Evolutionary conservation across 1,284 basidiomycete genomes (phyloP).

Genomic region (Heterobasidion occidentale): DNA sequence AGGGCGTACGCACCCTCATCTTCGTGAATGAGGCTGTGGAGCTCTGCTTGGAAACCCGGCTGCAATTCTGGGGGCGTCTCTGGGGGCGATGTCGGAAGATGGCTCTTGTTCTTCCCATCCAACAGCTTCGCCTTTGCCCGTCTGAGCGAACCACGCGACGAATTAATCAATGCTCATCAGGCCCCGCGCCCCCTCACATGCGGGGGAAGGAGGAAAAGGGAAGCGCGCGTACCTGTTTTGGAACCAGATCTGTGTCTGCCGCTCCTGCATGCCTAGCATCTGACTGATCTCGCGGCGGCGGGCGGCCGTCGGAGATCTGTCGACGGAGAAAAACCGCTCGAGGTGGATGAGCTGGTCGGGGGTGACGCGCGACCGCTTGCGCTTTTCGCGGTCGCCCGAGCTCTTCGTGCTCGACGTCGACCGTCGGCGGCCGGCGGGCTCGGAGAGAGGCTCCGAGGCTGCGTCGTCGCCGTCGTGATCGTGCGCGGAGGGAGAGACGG

Average conservation of each 20-base stretch:
- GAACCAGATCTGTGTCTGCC: slow-evolving; percentile 84
- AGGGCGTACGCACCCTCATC: slow-evolving; percentile 48
- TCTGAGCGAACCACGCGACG: slow-evolving; percentile 26
- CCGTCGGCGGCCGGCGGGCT: slow-evolving; percentile 10
- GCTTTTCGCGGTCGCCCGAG: slow-evolving; percentile 43
- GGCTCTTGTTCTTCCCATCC: slow-evolving; percentile 42
- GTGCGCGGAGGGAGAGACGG: slow-evolving; percentile 5
- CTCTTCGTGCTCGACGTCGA: slow-evolving; percentile 8
- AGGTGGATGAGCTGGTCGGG: slow-evolving; percentile 68
- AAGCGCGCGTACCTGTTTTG: slow-evolving; percentile 61
- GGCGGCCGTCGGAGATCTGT: slow-evolving; percentile 63
- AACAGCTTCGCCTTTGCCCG: slow-evolving; percentile 74
- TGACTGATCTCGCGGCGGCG: slow-evolving; percentile 67
- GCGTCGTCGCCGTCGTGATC: slow-evolving; percentile 1
- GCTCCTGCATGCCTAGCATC: slow-evolving; percentile 73
- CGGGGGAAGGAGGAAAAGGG: not conserved
- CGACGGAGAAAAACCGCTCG: slow-evolving; percentile 58
- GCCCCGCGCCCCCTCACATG: not conserved
- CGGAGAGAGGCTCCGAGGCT: slow-evolving; percentile 11
- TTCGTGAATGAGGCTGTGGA: slow-evolving; percentile 63
- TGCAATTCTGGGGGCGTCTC: slow-evolving; percentile 45
- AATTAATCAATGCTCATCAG: slow-evolving; percentile 3
- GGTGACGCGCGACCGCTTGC: slow-evolving; percentile 70
- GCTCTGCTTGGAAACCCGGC: slow-evolving; percentile 46
- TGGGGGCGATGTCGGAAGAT: slow-evolving; percentile 30